Evolutionary conservation across 176 grass and related monocot genomes (phyloP), one percentile per base, ranked within the genome.

Genomic region (Oryza longistaminata): DNA sequence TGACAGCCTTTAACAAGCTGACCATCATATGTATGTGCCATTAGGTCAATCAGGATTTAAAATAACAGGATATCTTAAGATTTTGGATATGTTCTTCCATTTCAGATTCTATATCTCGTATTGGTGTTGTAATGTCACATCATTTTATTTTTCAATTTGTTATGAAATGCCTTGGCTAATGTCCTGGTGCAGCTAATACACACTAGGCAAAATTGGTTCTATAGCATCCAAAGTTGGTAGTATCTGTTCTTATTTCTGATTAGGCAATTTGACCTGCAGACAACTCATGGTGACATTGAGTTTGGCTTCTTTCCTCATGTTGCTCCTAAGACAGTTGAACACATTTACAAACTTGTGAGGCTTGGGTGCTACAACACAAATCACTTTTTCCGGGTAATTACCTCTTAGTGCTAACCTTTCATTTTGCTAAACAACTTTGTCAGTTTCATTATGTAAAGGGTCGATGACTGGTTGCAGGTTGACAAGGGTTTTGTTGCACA

Each of bases 351-450:
- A 85, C 96, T 98, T 88, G 96, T 98, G 8, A 83, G 81, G 40
- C 93, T 98, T 71, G 96, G 96, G 35, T 90, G 93, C 77, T 98
- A 98, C 83, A 98, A 98, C 61, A 95, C 96, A 74, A 98, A 98
- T 75, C 90, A 98, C 46, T 89, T 98, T 82, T 98, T 98, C 73
- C 61, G 96, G 93, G 93, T 98, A 86, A 7, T 27, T 82, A 46
- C 14, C 58, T 70, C 39, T 67, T 1, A 6, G 3, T 15, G 9
- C 31, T 37, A 39, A 17, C 9, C 4, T 85, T 58, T 66, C 17
- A n/a, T 35, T 55, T 71, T 26, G 22, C 21, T 4, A 9, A 26
- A 79, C 24, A 65, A 77, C 14, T 58, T 74, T 64, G 31, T 69
- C 68, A 62, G 29, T 83, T 83, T 76, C 10, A 16, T 15, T 55